phyloP scores from a whole-genome alignment of 805 yeast genomes.

The Priceomyces melissophilus region DNA sequence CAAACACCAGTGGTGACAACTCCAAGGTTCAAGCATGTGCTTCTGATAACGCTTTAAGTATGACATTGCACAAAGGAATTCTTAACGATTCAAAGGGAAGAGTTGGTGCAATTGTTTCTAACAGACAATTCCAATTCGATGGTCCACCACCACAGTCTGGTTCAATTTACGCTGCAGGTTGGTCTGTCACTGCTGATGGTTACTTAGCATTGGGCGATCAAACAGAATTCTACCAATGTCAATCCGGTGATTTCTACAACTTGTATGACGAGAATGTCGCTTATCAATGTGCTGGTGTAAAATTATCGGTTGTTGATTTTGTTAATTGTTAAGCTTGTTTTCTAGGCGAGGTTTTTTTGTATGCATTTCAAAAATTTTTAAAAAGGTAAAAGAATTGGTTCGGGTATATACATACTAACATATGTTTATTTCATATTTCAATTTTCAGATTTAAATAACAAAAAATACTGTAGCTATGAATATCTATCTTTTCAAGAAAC shows the following conservation, averaged over 20 bases:
- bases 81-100: conserved; percentile 39
- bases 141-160: conserved; percentile 85
- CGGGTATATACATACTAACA: background rate
- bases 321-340: conserved; percentile 43
- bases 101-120: conserved; percentile 45
- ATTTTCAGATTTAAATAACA: background rate
- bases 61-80: conserved; percentile 17
- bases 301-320: conserved; percentile 57
- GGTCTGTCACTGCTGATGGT: conserved; percentile 44
- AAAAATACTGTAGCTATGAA: background rate
- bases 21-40: conserved; percentile 37
- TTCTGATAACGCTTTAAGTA: conserved; percentile 31
- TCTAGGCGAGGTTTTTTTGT: background rate
- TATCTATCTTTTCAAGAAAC: conserved; percentile 27
- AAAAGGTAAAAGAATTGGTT: background rate
- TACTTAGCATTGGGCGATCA: conserved; percentile 59
- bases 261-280: conserved; percentile 63
- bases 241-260: conserved; percentile 76
- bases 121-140: conserved; percentile 74
- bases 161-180: conserved; percentile 62
- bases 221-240: conserved; percentile 68
- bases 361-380: conserved; percentile 2
- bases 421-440: background rate
- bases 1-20: conserved; percentile 19
- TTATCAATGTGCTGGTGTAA: conserved; percentile 59